Evolutionary conservation across 257 asterid genomes (phyloP), one percentile per base, ranked within the genome.

Genomic region (Lithospermum erythrorhizon): DNA sequence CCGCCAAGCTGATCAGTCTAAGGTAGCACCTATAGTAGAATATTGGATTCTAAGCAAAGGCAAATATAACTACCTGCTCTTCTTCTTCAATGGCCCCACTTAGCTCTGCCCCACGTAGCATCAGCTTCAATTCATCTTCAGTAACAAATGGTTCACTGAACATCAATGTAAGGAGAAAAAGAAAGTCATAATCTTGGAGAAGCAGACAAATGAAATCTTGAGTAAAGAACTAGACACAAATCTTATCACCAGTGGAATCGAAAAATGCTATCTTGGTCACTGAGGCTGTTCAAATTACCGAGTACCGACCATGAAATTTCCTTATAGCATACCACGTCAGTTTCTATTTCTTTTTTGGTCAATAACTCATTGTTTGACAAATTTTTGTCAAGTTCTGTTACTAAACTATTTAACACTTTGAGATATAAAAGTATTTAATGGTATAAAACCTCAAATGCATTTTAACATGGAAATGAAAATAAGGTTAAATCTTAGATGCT

Each of bases 1-100:
- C 49, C 18, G 51, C 24, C 13, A 53, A 52, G 57, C 51, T 41
- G 49, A 41, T 41, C 49, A 11, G 49, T 11, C 17, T 41, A 9
- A 14, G 45, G 5, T 41, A 41, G 18, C 49, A 41, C 49, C 16
- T 14, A 41, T 41, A 41, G 13, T 13, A 11, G 17, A 41, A 41
- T 41, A 35, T 35, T 35, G 47, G 2, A 35, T 1, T 32, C 10
- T 32, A 32, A 32, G 41, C 41, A 32, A 0, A 6, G 8, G 41
- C 2, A 9, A 4, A 37, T 37, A 37, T 7, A 58, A 23, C 41
- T 74, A 89, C 97, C 95, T 93, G 99, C 69, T 93, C 99, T 80
- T 93, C 99, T 83, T 93, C 99, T 76, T 93, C 97, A 16, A 93
- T 93, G 66, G 99, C 99, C 30, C 99, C 99, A 30, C 99, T 93